Base-by-base conservation (phyloP, 2,329 filamentous ascomycete genomes). In the Fusarium transvaalense region DNA sequence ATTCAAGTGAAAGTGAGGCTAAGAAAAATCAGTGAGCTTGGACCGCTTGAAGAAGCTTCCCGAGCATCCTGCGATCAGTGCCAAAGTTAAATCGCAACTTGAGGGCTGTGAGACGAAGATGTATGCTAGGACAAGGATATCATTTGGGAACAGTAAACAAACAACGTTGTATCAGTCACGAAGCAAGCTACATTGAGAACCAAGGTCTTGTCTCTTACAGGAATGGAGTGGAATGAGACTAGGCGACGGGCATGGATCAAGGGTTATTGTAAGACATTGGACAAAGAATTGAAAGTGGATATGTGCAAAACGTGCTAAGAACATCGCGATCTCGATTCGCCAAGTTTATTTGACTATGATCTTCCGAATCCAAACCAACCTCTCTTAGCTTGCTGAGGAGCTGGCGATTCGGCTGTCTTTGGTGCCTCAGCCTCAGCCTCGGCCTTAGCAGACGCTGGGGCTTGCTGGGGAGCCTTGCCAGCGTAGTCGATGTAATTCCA, bases 401-500 rank as follows among this genome's bases (percentile, higher is more conserved):
- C 74, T 61, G 76, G 78, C 41, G 61, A 59, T 37, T 74, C 59
- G 42, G 75, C 68, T 10, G 70, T 69, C 29, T 55, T 41, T n/a
- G 77, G 70, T 6, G 72, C 65, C 29, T 77, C 76, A 17, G 66
- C 73, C 29, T 77, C 76, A 17, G 66, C 73, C 29, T 77, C 76
- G 17, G 66, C 73, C 31, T 74, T 62, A 29, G 70, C 68, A 29
- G 71, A 61, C 32, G 70, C 68, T 25, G 71, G 66, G 8, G 64
- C 69, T 56, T 71, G 39, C 12, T 52, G 71, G 9, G 77, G 76
- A 32, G 79, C 71, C 71, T 88, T 88, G 34, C 89, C 89, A 0
- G 94, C 94, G 76, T 99, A 99, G 48, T 93, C 89, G 66, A 99
- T 94, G 77, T 97, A 98, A 78, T 98, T 98, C 92, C 93, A 99